Evolutionary conservation across 352 stramenopile genomes (phyloP).

Genomic region (Albugo laibachii): DNA sequence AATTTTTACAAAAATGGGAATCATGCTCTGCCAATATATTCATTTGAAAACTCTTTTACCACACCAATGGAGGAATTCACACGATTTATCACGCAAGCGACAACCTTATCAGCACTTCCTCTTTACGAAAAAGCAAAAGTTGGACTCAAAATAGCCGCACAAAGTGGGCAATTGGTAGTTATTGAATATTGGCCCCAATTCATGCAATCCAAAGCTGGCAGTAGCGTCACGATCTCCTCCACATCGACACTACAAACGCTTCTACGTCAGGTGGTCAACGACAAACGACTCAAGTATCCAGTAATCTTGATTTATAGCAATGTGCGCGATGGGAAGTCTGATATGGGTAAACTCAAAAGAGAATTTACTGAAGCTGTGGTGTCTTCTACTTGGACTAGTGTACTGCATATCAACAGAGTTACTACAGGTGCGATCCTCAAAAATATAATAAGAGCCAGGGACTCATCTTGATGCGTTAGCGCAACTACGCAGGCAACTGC

Average conservation of each 20-base stretch:
- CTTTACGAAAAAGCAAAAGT: neutral
- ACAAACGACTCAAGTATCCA: slow-evolving; percentile 17
- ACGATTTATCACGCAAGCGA: slow-evolving; percentile 2
- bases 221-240: slow-evolving; percentile 1
- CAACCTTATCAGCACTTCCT: neutral
- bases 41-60: too few relatives aligned
- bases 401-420: slow-evolving; percentile 66
- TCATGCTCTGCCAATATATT: slow-evolving; percentile 22
- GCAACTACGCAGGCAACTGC: slow-evolving; percentile 54
- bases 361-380: slow-evolving; percentile 51
- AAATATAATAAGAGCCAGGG: neutral
- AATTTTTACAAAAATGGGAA: slow-evolving; percentile 27
- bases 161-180: slow-evolving; percentile 29
- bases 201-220: neutral
- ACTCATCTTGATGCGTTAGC: slow-evolving; percentile 4
- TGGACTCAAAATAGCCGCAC: too few relatives aligned
- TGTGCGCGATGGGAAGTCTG: slow-evolving; percentile 52
- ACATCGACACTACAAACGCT: slow-evolving; percentile 2
- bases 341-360: slow-evolving; percentile 28
- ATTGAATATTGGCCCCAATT: slow-evolving; percentile 53
- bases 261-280: neutral
- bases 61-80: too few relatives aligned
- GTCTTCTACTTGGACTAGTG: slow-evolving; percentile 32
- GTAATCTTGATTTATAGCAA: slow-evolving; percentile 73
- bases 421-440: slow-evolving; percentile 23